Percentiles rank a stretch among this genome's conserved stretches.
Conservation (phyloP, 495 filamentous ascomycete genomes). For the Aspergillus coremiiformis region DNA sequence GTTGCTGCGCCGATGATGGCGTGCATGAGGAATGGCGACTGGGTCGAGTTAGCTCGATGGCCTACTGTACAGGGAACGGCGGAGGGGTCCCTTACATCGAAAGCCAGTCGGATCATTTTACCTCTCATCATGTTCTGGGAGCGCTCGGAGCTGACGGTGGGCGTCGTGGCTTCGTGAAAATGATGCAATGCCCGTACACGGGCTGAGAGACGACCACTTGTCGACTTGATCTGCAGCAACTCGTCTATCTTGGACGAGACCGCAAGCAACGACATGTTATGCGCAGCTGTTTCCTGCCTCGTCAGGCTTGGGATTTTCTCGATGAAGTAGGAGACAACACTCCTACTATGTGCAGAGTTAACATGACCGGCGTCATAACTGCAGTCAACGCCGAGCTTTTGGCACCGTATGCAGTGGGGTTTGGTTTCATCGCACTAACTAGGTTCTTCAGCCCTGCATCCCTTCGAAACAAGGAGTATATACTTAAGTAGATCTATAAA, state of each 20-base stretch:
- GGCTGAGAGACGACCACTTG: neutral
- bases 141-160: conserved; percentile 15
- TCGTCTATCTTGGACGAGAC: conserved; percentile 23
- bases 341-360: conserved; percentile 2
- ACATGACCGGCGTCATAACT: conserved; percentile 21
- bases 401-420: conserved; percentile 37
- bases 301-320: conserved; percentile 8
- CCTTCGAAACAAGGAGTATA: neutral
- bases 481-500: neutral
- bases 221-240: conserved; percentile 11
- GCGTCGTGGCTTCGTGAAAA: conserved; percentile 25
- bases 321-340: conserved; percentile 16
- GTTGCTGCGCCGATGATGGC: conserved; percentile 34
- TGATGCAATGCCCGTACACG: conserved; percentile 27
- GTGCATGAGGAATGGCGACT: conserved; percentile 45
- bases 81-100: conserved; percentile 31
- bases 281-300: conserved; percentile 16
- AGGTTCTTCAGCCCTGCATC: neutral
- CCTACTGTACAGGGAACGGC: too few species aligned
- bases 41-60: conserved; percentile 5
- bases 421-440: conserved; percentile 45
- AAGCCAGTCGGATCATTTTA: conserved; percentile 32
- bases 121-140: conserved; percentile 22
- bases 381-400: conserved; percentile 34
- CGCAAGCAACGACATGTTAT: conserved; percentile 19